Evolutionary conservation across 208 protist genomes (phyloP), one percentile per base, ranked within the genome.

Genomic region (Lotmaria passim): DNA sequence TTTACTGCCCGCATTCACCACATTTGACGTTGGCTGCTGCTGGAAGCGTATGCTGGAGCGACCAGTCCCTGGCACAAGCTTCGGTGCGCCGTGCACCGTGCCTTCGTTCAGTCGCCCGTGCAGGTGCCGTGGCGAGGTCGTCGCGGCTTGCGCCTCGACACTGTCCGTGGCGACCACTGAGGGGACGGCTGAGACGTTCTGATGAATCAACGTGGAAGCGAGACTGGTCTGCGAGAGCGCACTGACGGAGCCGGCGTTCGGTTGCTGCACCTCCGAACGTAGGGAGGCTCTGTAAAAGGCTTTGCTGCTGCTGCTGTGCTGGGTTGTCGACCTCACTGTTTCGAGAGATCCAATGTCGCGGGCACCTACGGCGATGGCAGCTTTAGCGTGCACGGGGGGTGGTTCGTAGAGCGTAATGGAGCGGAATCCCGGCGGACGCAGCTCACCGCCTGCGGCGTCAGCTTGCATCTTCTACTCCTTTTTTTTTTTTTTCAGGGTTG

Each of bases 71-170:
- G 28, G 26, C 11, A 36, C 19, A 14, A 36, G 28, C 12, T 10
- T 7, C 14, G 23, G 52, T 1, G 52, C 21, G 28, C 76, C 67
- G 36, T 82, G 76, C 15, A 82, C 46, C n/a, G 81, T 82, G 26
- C 76, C 81, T 30, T 82, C 76, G 56, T 55, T 79, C 31, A 86
- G 64, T 8, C 72, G 76, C 3, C 81, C 81, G 21, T 66, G 61
- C 28, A 86, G 71, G n/a, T 59, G 55, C 21, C 63, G 62, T 5
- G 69, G 43, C 3, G 61, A 38, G 15, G 39, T 14, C n/a, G 50
- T 34, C 39, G 44, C 48, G 15, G 53, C 41, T 7, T 21, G 34
- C 6, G n/a, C 41, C 2, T 4, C 41, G 14, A 4, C 15, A 15
- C n/a, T 19, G 10, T 46, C 7, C n/a, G 41, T 4, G 15, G 48